Evolutionary conservation across 192 early-diverging fungal genomes (phyloP).

Genomic region (Coemansia sp.): DNA sequence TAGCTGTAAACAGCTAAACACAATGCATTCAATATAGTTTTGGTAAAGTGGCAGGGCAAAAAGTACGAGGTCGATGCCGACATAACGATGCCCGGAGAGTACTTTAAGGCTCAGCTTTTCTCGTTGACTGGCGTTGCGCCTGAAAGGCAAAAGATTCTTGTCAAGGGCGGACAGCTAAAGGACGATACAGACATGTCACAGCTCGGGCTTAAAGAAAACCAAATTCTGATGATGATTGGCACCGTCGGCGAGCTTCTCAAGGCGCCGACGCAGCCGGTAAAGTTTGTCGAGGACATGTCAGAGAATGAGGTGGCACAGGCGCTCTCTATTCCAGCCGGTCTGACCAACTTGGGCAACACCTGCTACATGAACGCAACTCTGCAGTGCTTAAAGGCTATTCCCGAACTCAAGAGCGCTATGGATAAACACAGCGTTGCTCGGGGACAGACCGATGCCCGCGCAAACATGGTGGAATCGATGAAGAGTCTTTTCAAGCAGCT

Average conservation of each 20-base stretch:
- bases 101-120: constrained; percentile 87
- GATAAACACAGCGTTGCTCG: constrained; percentile 39
- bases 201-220: constrained; percentile 73
- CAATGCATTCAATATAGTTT: constrained; percentile 52
- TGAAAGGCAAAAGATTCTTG: constrained; percentile 90
- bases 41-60: constrained; percentile 89
- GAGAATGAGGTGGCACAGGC: constrained; percentile 83
- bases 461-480: constrained; percentile 69
- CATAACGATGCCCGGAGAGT: constrained; percentile 65
- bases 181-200: constrained; percentile 75
- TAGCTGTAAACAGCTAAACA: not conserved
- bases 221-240: constrained; percentile 88
- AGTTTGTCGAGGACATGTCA: constrained; percentile 93
- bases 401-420: constrained; percentile 71
- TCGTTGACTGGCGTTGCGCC: constrained; percentile 89
- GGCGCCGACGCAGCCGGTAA: constrained; percentile 64
- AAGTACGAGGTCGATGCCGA: constrained; percentile 82
- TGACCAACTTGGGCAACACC: constrained; percentile 92
- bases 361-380: constrained; percentile 89
- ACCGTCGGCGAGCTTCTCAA: constrained; percentile 91
- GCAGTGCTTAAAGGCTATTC: constrained; percentile 88
- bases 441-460: constrained; percentile 19
- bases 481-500: constrained; percentile 74
- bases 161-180: constrained; percentile 92
- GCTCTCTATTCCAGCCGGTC: constrained; percentile 87